Evolutionary conservation across 345 rosid genomes (phyloP).

Genomic region (Aegle marmelos): DNA sequence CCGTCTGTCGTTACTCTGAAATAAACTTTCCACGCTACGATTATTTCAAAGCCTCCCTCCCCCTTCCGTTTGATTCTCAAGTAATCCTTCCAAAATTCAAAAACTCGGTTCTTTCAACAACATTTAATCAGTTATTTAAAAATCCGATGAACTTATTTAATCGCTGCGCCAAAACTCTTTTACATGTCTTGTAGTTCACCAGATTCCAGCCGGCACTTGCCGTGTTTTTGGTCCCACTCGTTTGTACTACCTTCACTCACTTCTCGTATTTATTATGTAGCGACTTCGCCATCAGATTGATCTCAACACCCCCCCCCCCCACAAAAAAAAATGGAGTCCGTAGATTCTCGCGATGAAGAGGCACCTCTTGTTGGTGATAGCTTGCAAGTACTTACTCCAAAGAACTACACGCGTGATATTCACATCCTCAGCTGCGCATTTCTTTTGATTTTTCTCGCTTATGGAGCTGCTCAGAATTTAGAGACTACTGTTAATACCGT

Average conservation of each 20-base stretch:
- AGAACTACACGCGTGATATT: conserved; percentile 59
- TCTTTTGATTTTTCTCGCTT: conserved; percentile 74
- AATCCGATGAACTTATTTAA: not conserved
- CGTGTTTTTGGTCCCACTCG: conserved; percentile 32
- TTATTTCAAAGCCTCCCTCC: not conserved
- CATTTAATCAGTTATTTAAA: conserved; percentile 16
- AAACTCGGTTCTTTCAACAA: not conserved
- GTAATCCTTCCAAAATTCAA: conserved; percentile 1
- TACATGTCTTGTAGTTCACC: conserved; percentile 18
- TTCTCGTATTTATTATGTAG: conserved; percentile 14
- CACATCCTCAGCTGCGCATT: conserved; percentile 79
- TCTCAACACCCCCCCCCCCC: too few species aligned
- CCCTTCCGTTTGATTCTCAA: conserved; percentile 1
- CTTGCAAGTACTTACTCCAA: conserved; percentile 25
- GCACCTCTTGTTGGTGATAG: conserved; percentile 49
- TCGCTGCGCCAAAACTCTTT: not conserved
- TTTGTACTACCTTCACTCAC: conserved; percentile 18
- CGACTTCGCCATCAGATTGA: not conserved
- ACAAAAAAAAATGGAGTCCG: conserved; percentile 43
- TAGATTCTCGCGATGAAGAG: conserved; percentile 47
- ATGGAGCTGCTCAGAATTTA: conserved; percentile 95
- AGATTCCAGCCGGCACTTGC: conserved; percentile 35
- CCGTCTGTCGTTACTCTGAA: not conserved
- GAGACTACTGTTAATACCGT: conserved; percentile 81
- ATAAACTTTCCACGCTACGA: not conserved